phyloP scores from a whole-genome alignment of 352 stramenopile genomes.

The Phytophthora hibernalis region DNA sequence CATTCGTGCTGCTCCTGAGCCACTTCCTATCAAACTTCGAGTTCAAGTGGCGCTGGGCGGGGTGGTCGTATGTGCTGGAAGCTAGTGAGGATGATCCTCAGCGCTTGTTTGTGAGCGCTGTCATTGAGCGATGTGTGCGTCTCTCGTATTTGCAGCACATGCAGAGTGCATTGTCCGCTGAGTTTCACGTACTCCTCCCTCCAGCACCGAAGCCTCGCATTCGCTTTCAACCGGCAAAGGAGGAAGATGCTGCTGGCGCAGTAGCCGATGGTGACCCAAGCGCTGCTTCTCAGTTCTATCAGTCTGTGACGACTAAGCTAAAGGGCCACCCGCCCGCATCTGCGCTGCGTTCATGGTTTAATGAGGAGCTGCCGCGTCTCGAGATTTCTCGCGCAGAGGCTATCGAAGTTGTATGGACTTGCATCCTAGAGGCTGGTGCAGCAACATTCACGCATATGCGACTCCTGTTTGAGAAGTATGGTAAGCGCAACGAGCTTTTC shows the following conservation, averaged over 20 bases:
- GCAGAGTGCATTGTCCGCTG: conserved; percentile 70
- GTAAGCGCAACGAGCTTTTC: conserved; percentile 58
- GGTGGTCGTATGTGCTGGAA: conserved; percentile 82
- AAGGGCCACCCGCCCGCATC: conserved; percentile 67
- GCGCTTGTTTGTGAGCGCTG: conserved; percentile 83
- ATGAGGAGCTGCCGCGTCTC: conserved; percentile 56
- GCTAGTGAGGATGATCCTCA: conserved; percentile 82
- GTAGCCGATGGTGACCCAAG: conserved; percentile 14
- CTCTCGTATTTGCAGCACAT: conserved; percentile 89
- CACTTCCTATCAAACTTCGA: conserved; percentile 91
- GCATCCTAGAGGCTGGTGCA: conserved; percentile 74
- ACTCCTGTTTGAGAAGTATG: conserved; percentile 83
- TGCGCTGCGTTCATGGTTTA: conserved; percentile 64
- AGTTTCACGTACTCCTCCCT: conserved; percentile 83
- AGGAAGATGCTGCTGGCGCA: conserved; percentile 19
- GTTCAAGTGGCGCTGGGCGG: conserved; percentile 87
- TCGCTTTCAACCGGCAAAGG: conserved; percentile 51
- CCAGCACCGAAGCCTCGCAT: conserved; percentile 76
- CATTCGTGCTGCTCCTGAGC: conserved; percentile 84
- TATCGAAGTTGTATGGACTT: conserved; percentile 79
- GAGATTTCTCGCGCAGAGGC: conserved; percentile 56
- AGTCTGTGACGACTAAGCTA: conserved; percentile 67
- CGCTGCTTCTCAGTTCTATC: conserved; percentile 56
- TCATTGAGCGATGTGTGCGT: conserved; percentile 86
- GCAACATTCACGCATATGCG: conserved; percentile 89